These are phyloP conservation scores for Leccinum broughii DNA, from an alignment of 768 basidiomycete species.

Conservation along the genomic window DNA sequence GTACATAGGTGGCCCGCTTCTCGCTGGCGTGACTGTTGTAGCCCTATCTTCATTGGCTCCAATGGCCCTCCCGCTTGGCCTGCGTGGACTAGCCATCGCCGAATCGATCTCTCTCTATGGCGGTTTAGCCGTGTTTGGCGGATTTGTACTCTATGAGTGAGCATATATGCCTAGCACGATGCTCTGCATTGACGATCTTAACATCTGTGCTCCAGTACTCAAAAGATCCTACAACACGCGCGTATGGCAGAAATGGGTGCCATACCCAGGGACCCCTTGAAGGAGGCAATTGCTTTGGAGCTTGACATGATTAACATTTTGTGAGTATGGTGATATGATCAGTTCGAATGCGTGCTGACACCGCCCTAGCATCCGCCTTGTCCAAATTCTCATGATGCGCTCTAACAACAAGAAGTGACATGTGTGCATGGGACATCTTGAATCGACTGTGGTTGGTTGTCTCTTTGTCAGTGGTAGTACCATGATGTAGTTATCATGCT, in stretches of 20 bases:
- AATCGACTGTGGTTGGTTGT: not conserved
- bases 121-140: slow-evolving; percentile 84
- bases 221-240: slow-evolving; percentile 80
- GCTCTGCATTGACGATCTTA: not conserved
- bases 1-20: slow-evolving; percentile 82
- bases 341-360: slow-evolving; percentile 12
- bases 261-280: slow-evolving; percentile 71
- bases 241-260: slow-evolving; percentile 68
- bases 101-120: slow-evolving; percentile 85
- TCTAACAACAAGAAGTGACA: slow-evolving; percentile 54
- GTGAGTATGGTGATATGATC: slow-evolving; percentile 40
- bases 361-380: slow-evolving; percentile 65
- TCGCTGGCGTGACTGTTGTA: slow-evolving; percentile 88
- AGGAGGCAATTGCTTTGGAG: slow-evolving; percentile 75
- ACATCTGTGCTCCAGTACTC: slow-evolving; percentile 48
- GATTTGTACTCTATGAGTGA: slow-evolving; percentile 86
- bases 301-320: slow-evolving; percentile 92
- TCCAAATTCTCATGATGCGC: slow-evolving; percentile 75
- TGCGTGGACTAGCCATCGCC: slow-evolving; percentile 71
- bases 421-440: not conserved
- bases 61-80: slow-evolving; percentile 82
- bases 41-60: slow-evolving; percentile 86
- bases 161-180: slow-evolving; percentile 23
- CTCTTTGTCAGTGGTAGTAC: slow-evolving; percentile 17
- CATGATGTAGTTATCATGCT: not conserved